Evolutionary conservation across 2,329 filamentous ascomycete species (phyloP).

Genomic region (Aspergillus carbonarius): DNA sequence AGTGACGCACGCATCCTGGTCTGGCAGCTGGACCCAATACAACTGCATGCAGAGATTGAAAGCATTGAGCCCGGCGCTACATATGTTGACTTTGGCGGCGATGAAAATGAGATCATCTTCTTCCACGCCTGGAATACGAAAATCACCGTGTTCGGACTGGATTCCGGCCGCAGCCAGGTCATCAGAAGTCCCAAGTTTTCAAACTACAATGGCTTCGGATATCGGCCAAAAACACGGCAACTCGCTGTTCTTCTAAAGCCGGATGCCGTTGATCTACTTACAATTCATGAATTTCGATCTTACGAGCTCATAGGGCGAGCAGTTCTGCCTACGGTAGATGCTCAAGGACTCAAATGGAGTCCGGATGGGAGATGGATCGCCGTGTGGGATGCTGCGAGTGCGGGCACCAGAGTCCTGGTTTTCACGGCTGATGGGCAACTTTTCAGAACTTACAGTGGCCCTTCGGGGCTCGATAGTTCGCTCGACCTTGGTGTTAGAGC

Average conservation of each 20-base stretch:
- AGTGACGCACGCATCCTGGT: constrained; percentile 36
- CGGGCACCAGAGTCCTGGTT: constrained; percentile 52
- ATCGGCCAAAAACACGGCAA: constrained; percentile 41
- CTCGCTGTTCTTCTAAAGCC: constrained; percentile 43
- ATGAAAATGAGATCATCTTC: constrained; percentile 38
- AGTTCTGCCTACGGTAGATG: constrained; percentile 53
- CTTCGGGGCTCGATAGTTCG: constrained; percentile 35
- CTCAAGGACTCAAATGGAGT: constrained; percentile 60
- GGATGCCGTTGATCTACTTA: constrained; percentile 39
- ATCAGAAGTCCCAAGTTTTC: constrained; percentile 44
- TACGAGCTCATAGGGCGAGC: constrained; percentile 36
- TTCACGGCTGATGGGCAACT: constrained; percentile 61
- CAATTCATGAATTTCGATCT: constrained; percentile 37
- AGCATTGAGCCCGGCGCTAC: constrained; percentile 37
- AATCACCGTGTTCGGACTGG: constrained; percentile 36
- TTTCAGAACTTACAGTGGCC: constrained; percentile 53
- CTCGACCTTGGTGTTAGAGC: constrained; percentile 52
- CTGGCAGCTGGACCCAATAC: constrained; percentile 38
- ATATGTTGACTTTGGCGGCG: constrained; percentile 39
- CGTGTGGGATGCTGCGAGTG: constrained; percentile 55
- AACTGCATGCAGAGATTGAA: constrained; percentile 42
- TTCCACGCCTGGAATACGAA: constrained; percentile 44
- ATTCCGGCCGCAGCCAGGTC: constrained; percentile 35
- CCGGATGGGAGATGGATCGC: constrained; percentile 60
- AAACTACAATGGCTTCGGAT: constrained; percentile 37